Evolutionary conservation across 331 rosid species (phyloP), one percentile per base, ranked within the genome.

Genomic region (Rhamnella rubrinervis): DNA sequence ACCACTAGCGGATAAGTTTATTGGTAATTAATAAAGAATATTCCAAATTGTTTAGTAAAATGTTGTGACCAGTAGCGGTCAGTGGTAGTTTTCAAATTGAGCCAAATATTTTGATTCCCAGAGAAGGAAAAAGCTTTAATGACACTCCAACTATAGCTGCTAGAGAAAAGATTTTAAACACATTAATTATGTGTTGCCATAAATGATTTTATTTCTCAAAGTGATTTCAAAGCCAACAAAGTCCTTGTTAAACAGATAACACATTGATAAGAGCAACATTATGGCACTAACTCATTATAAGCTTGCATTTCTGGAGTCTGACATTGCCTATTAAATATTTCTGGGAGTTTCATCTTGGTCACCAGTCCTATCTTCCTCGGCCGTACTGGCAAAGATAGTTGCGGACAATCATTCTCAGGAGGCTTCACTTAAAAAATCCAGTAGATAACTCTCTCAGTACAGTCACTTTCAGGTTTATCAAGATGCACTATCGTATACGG

Each of bases 121-220:
- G 49, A 71, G 61, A 18, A 59, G 64, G 62, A 35, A 69, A n/a
- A 55, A 25, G 53, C 19, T 28, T 70, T 44, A 52, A 75, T 65
- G 57, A 31, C 61, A 20, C 66, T 31, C 35, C 70, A 70, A 60
- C 66, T 60, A 31, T 47, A 66, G 9, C 59, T 59, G 62, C 69
- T 20, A 58, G 26, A 65, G 7, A 35, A 53, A 15, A 20, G 12
- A n/a, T 63, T 9, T 31, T 8, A 16, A 13, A 47, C 39, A 40
- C 68, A 79, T 68, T 64, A 9, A 59, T 69, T 14, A 38, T 59
- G 49, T 21, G 20, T 58, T 44, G 46, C 55, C 78, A 39, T 68
- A 8, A 58, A 28, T 25, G 53, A 63, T 25, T 9, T 58, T 21
- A n/a, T 73, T 68, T 44, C 72, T 74, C 51, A 68, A 62, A 23